Evolutionary conservation across 345 rosid genomes (phyloP).

Genomic region (Barbarea vulgaris): DNA sequence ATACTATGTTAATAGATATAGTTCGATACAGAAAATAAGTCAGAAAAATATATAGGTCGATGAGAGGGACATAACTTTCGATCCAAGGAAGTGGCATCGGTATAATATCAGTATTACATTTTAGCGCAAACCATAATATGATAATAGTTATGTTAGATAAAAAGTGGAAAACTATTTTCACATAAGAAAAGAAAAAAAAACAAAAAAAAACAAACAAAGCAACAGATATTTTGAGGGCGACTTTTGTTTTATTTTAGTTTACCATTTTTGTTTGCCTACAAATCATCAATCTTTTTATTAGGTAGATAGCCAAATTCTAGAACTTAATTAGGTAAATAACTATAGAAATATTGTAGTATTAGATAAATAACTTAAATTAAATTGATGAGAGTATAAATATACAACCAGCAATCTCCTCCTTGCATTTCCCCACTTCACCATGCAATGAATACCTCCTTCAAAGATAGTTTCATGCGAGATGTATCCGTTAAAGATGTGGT

Average conservation of each 20-base stretch:
- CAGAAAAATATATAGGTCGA: not conserved
- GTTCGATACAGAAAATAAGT: not conserved
- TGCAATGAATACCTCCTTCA: too few species aligned
- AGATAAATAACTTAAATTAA: not conserved
- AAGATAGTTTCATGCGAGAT: too few species aligned
- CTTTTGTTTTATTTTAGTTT: not conserved
- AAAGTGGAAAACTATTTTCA: not conserved
- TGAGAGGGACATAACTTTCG: not conserved
- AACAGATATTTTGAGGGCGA: not conserved
- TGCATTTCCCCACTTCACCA: too few species aligned
- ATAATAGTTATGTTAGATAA: not conserved
- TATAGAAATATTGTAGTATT: not conserved
- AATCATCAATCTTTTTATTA: not conserved
- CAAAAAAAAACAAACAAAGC: not conserved
- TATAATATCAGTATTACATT: not conserved
- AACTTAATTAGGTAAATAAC: not conserved
- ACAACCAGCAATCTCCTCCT: too few species aligned
- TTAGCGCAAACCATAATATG: not conserved
- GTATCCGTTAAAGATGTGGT: too few species aligned
- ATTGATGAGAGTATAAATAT: not conserved
- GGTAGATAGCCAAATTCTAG: conserved; percentile 2
- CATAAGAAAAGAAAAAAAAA: not conserved
- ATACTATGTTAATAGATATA: not conserved
- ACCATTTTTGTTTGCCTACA: not conserved
- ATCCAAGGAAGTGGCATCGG: not conserved